Percentiles rank a stretch among this genome's conserved stretches.
Conservation (phyloP, 148 eudicot genomes). For the Bassia scoparia region DNA sequence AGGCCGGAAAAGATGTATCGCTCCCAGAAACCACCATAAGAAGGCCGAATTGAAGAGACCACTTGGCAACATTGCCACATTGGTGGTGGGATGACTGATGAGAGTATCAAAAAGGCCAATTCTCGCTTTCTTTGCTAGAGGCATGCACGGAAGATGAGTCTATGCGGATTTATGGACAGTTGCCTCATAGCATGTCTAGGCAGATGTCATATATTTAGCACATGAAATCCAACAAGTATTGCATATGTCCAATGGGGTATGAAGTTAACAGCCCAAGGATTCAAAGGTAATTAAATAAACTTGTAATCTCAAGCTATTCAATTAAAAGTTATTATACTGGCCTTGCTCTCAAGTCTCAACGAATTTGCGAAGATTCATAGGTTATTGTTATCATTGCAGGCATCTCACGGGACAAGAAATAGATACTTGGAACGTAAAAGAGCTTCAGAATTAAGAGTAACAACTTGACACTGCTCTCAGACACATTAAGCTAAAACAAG, state of each 20-base stretch:
- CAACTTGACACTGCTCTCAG: no score
- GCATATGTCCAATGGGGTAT: slow-evolving; percentile 93
- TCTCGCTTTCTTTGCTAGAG: slow-evolving; percentile 88
- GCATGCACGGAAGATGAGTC: slow-evolving; percentile 70
- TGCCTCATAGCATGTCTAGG: slow-evolving; percentile 50
- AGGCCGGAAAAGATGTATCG: slow-evolving; percentile 68
- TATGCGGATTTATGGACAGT: slow-evolving; percentile 66
- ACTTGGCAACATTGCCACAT: slow-evolving; percentile 51
- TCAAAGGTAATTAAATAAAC: no score
- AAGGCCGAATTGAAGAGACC: slow-evolving; percentile 50
- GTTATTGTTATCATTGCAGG: no score
- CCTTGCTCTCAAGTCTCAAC: no score
- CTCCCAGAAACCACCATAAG: slow-evolving; percentile 81
- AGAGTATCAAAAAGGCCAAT: slow-evolving; percentile 78
- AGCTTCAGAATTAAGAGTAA: no score
- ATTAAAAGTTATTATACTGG: no score
- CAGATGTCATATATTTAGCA: slow-evolving; percentile 60
- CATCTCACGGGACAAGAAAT: no score
- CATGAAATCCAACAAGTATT: slow-evolving; percentile 96
- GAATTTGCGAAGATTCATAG: no score
- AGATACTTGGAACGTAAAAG: no score
- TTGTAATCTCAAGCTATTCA: no score
- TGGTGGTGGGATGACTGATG: slow-evolving; percentile 70
- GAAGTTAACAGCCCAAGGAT: slow-evolving; percentile 98
- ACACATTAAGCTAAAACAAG: no score